A percentile compares a stretch with the other conserved stretches of the same genome.
Evolutionary conservation across 331 rosid species (phyloP).

Genomic region (Malus hybrid): DNA sequence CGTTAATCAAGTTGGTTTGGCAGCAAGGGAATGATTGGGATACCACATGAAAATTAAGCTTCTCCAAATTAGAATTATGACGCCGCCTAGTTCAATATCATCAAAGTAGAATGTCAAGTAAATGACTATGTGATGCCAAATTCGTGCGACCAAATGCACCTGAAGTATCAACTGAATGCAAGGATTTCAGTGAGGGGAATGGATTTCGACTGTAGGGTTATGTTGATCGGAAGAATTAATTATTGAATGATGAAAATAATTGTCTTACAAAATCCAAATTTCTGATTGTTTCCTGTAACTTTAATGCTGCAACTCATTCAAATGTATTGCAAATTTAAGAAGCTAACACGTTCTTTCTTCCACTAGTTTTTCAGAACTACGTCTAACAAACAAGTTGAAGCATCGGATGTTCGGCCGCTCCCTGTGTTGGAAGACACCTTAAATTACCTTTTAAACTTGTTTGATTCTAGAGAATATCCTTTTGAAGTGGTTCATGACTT

Average conservation of each 20-base stretch:
- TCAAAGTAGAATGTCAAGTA: background rate
- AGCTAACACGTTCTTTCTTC: conserved; percentile 6
- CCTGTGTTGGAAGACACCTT: conserved; percentile 67
- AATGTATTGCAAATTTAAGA: background rate
- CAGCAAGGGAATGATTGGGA: background rate
- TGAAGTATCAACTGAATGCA: background rate
- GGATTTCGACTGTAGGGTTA: background rate
- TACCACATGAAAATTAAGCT: background rate
- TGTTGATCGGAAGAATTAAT: background rate
- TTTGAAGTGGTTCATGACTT: conserved; percentile 85
- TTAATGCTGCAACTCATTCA: background rate
- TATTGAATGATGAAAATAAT: background rate
- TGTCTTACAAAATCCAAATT: background rate
- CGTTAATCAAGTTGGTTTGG: background rate
- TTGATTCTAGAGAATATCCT: conserved; percentile 48
- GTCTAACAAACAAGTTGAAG: conserved; percentile 42
- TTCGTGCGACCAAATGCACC: background rate
- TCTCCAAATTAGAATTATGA: background rate
- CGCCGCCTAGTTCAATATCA: background rate
- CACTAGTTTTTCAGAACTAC: conserved; percentile 88
- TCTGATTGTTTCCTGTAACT: background rate
- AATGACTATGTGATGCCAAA: background rate
- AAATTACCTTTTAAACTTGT: conserved; percentile 46
- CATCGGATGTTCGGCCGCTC: conserved; percentile 78
- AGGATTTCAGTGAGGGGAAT: background rate